Conservation (phyloP, 352 stramenopile species). For the Aphanomyces cochlioides region DNA sequence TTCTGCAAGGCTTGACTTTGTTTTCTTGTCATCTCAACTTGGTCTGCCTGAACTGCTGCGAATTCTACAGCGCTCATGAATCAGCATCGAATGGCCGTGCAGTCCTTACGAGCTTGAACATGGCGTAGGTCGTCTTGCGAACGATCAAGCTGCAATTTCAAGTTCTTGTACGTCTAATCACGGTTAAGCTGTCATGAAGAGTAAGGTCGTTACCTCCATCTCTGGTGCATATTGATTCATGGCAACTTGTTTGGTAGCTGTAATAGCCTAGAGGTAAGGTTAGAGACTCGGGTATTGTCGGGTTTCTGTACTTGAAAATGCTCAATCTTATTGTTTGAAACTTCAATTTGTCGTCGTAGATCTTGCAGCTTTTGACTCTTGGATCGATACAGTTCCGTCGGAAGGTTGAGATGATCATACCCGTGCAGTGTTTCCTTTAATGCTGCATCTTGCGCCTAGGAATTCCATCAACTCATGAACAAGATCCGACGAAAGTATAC, state of each 20-base stretch:
- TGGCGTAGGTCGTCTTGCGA: background rate
- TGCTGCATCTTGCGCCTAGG: conserved; percentile 2
- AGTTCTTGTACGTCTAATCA: background rate
- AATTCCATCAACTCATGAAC: background rate
- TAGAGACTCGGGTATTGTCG: background rate
- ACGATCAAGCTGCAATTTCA: background rate
- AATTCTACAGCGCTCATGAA: background rate
- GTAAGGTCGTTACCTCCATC: background rate
- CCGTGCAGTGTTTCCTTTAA: background rate
- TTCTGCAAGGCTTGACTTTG: conserved; percentile 1
- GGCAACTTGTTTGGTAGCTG: background rate
- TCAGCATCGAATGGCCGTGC: no score
- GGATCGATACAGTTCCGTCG: background rate
- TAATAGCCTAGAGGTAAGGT: background rate
- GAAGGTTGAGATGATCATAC: background rate
- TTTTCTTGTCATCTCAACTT: background rate
- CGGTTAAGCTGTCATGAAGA: background rate
- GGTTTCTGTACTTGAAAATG: background rate
- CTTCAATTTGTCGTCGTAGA: background rate
- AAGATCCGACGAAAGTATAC: background rate
- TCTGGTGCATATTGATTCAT: background rate
- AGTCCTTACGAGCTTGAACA: conserved; percentile 3
- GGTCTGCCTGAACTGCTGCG: background rate
- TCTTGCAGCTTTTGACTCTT: conserved; percentile 11
- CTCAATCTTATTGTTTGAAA: background rate